A percentile compares a stretch with the other conserved stretches of the same genome.
Evolutionary conservation across 306 rosid genomes (phyloP).

Genomic region (Luffa acutangula): DNA sequence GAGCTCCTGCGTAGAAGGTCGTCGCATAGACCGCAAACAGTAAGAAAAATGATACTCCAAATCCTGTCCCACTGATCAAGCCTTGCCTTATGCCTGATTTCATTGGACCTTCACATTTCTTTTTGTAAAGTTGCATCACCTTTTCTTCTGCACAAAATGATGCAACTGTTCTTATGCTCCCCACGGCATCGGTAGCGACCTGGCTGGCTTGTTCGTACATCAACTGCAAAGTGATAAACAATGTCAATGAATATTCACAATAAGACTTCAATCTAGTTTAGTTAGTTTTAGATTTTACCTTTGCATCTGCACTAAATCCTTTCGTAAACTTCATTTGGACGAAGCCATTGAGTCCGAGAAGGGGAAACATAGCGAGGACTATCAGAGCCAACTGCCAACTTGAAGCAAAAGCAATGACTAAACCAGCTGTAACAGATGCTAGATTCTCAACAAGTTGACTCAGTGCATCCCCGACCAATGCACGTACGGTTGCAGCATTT

Average conservation of each 20-base stretch:
- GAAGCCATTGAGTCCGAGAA: slow-evolving; percentile 36
- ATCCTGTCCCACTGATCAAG: slow-evolving; percentile 44
- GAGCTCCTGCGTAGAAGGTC: slow-evolving; percentile 55
- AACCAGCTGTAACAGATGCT: slow-evolving; percentile 36
- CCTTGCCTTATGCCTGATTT: slow-evolving; percentile 47
- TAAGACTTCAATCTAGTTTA: neutral
- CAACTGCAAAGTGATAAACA: slow-evolving; percentile 24
- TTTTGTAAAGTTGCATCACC: slow-evolving; percentile 51
- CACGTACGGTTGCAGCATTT: slow-evolving; percentile 50
- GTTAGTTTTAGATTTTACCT: slow-evolving; percentile 30
- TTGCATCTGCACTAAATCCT: slow-evolving; percentile 53
- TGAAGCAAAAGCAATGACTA: slow-evolving; percentile 51
- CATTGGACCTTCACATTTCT: slow-evolving; percentile 58
- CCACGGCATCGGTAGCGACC: slow-evolving; percentile 64
- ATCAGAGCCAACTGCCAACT: slow-evolving; percentile 62
- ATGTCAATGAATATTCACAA: neutral
- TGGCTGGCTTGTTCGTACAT: slow-evolving; percentile 86
- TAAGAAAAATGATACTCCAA: slow-evolving; percentile 39
- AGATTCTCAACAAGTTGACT: slow-evolving; percentile 47
- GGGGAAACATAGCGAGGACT: slow-evolving; percentile 46
- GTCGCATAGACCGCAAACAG: slow-evolving; percentile 34
- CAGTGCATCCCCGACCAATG: slow-evolving; percentile 64
- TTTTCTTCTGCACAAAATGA: slow-evolving; percentile 83
- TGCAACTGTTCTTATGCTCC: slow-evolving; percentile 71
- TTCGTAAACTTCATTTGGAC: slow-evolving; percentile 42